phyloP scores from a whole-genome alignment of 257 asterid genomes.

The Thymus quinquecostatus region DNA sequence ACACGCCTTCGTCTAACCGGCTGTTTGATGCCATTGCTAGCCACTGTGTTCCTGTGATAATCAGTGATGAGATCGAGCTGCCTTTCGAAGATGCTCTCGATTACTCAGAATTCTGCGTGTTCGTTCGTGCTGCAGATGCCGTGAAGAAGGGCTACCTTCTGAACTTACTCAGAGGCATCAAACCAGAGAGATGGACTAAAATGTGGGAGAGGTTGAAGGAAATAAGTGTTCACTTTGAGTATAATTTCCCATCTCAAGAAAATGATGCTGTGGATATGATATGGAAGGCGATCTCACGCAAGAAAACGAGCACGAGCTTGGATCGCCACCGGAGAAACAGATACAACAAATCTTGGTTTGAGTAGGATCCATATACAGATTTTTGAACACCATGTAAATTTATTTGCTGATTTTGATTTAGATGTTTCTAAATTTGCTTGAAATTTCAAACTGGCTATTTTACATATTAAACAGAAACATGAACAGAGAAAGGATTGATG shows the following conservation, averaged over 20 bases:
- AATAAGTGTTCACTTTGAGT: conserved; percentile 55
- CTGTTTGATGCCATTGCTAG: conserved; percentile 86
- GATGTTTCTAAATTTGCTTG: no score
- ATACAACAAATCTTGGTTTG: conserved; percentile 49
- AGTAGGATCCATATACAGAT: not conserved
- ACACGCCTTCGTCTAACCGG: conserved; percentile 89
- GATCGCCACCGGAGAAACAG: conserved; percentile 59
- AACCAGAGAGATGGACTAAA: conserved; percentile 57
- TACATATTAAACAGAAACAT: no score
- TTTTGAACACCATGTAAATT: no score
- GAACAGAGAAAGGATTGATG: no score
- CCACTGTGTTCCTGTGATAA: conserved; percentile 87
- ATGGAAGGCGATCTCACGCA: conserved; percentile 73
- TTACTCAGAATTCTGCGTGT: conserved; percentile 72
- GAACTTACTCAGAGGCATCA: conserved; percentile 63
- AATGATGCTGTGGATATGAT: conserved; percentile 91
- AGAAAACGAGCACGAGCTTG: conserved; percentile 44
- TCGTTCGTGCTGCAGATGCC: conserved; percentile 62
- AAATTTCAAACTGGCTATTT: no score
- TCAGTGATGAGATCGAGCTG: conserved; percentile 84
- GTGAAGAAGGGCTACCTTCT: conserved; percentile 67
- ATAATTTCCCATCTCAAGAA: conserved; percentile 62
- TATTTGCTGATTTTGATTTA: no score
- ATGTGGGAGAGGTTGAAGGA: conserved; percentile 75
- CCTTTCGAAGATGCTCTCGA: conserved; percentile 79